Percentiles rank a stretch among this genome's conserved stretches.
These are phyloP conservation scores for Sideroxylon spinosum DNA, from an alignment of 179 eudicot genomes.

Conservation along the genomic window DNA sequence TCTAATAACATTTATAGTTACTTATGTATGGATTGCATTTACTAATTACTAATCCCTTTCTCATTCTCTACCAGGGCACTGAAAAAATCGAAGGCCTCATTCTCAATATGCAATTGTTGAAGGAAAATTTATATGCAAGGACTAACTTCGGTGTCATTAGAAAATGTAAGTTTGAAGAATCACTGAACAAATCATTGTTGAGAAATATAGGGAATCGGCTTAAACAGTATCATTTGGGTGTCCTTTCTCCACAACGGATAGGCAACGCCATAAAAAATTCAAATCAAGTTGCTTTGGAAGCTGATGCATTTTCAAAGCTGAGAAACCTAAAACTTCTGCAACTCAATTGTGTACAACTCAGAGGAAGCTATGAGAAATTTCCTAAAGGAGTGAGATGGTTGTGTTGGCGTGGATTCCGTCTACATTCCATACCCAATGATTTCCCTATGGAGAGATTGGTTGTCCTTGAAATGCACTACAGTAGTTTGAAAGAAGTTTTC, in stretches of 20 bases:
- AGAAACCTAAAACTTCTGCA: neutral
- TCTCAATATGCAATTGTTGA: neutral
- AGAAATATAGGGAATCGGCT: too few species aligned
- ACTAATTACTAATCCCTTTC: neutral
- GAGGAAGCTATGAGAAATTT: neutral
- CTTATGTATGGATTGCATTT: neutral
- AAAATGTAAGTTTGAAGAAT: neutral
- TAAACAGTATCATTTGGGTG: neutral
- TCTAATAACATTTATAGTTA: neutral
- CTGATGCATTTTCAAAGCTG: neutral
- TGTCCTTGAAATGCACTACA: neutral
- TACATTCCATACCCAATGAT: neutral
- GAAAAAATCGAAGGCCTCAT: slow-evolving; percentile 10
- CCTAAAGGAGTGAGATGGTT: neutral
- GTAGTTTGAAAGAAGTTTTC: neutral
- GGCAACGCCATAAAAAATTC: neutral
- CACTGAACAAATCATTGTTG: too few species aligned
- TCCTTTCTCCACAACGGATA: neutral
- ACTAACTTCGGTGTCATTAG: neutral
- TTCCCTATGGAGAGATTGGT: neutral
- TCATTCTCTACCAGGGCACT: slow-evolving; percentile 1
- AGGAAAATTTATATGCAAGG: too few species aligned
- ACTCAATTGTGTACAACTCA: neutral
- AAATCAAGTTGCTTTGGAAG: neutral
- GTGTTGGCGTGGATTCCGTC: neutral